A percentile compares a stretch with the other conserved stretches of the same genome.
These are phyloP conservation scores for Vanrija sp. DNA, from an alignment of 1,284 basidiomycete species.

Conservation along the genomic window DNA sequence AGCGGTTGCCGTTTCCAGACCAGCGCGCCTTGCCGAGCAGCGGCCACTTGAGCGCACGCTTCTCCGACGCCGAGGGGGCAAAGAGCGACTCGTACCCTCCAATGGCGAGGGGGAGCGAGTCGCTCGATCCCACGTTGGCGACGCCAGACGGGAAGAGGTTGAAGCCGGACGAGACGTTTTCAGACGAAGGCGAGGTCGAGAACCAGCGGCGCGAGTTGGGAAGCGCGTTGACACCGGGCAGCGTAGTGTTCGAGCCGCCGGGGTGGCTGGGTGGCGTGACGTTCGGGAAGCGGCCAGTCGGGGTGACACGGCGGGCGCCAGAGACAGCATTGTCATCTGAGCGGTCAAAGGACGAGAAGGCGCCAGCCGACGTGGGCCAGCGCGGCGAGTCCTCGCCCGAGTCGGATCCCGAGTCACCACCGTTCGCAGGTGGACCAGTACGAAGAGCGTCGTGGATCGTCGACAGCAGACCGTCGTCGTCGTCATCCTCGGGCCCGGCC, in stretches of 20 bases:
- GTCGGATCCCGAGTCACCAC: slow-evolving; percentile 28
- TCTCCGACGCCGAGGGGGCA: slow-evolving; percentile 44
- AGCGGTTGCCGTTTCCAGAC: slow-evolving; percentile 15
- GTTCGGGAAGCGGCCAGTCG: slow-evolving; percentile 7
- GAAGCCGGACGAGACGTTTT: slow-evolving; percentile 29
- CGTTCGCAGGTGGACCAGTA: not conserved
- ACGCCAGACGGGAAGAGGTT: slow-evolving; percentile 17
- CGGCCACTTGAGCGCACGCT: slow-evolving; percentile 45
- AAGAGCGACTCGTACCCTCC: slow-evolving; percentile 33
- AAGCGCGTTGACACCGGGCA: slow-evolving; percentile 4
- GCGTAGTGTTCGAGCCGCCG: slow-evolving; percentile 6
- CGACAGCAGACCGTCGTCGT: slow-evolving; percentile 9
- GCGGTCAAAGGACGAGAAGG: not conserved
- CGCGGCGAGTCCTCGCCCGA: slow-evolving; percentile 20
- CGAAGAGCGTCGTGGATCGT: slow-evolving; percentile 5
- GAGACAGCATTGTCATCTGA: not conserved
- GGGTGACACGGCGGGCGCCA: slow-evolving; percentile 2
- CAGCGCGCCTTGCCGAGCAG: slow-evolving; percentile 31
- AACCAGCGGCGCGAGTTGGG: slow-evolving; percentile 40
- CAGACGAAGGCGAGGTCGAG: slow-evolving; percentile 29
- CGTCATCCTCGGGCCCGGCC: slow-evolving; percentile 18
- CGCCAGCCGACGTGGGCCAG: slow-evolving; percentile 4
- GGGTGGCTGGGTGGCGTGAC: not conserved
- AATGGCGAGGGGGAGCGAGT: slow-evolving; percentile 22
- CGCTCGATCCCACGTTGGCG: slow-evolving; percentile 30